phyloP scores from a whole-genome alignment of 495 filamentous ascomycete species.

The Apodospora peruviana region DNA sequence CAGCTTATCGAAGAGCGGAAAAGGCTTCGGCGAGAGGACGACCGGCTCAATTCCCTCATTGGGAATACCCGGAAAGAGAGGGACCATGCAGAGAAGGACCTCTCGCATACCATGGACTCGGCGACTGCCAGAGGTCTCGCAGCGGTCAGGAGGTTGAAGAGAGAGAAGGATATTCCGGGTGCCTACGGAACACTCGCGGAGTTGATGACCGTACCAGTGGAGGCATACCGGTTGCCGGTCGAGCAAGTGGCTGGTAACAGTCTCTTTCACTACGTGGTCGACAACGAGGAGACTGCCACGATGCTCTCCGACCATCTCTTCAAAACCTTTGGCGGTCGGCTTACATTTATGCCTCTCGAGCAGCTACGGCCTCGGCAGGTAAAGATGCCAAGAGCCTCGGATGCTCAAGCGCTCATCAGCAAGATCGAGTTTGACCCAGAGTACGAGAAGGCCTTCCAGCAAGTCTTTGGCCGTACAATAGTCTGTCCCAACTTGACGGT shows the following conservation, averaged over 20 bases:
- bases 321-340: constrained; percentile 72
- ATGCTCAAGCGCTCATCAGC: constrained; percentile 79
- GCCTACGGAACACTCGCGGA: constrained; percentile 91
- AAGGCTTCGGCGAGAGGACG: constrained; percentile 85
- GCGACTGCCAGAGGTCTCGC: constrained; percentile 78
- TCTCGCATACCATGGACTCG: constrained; percentile 84
- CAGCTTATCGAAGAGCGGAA: constrained; percentile 83
- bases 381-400: constrained; percentile 78
- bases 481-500: constrained; percentile 85
- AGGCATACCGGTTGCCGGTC: constrained; percentile 82
- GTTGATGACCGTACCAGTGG: constrained; percentile 68
- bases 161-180: constrained; percentile 70
- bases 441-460: constrained; percentile 81
- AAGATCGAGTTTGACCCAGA: constrained; percentile 74
- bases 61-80: constrained; percentile 66
- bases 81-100: constrained; percentile 65
- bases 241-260: constrained; percentile 90
- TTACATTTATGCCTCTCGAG: constrained; percentile 93
- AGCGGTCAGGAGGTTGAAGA: constrained; percentile 73
- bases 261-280: constrained; percentile 94
- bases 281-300: constrained; percentile 83
- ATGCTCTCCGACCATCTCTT: constrained; percentile 73
- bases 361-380: constrained; percentile 60
- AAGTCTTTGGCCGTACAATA: constrained; percentile 93
- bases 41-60: constrained; percentile 74